Base-by-base conservation (phyloP, 495 filamentous ascomycete genomes). In the Letharia columbiana region DNA sequence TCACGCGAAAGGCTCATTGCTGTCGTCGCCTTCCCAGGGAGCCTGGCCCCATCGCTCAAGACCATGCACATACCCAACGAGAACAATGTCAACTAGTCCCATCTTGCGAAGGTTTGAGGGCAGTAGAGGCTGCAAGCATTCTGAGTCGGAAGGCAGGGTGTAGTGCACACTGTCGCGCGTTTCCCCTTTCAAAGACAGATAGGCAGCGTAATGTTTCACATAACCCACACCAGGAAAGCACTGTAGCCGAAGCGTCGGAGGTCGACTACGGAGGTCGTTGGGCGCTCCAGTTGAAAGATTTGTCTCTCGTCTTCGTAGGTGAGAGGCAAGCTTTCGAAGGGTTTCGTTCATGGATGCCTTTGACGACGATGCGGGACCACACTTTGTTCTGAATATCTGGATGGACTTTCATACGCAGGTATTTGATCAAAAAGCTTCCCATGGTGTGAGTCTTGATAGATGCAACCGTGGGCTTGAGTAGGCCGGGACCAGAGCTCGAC, bases 211-310 rank as follows among this genome's bases (percentile, higher is more conserved):
- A 39, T 71, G 69, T 57, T 67, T 39, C 11, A 71, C 61, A 33
- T 71, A 62, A 44, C 70, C 68, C 23, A 18, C 33, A 7, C 69
- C 68, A 23, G 69, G 69, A 58, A 69, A 71, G 63, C 33, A 49
- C 42, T 69, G 42, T 23, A 71, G 42, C 18, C 67, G 63, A 20
- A 71, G 68, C 20, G 58, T 66, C 7, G 61, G 31, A 13, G 28
- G 60, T 39, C 59, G 42, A 63, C 5, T 23, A 64, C 33, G 6
- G 68, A 58, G 39, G 50, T 60, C 31, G 69, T 70, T 50, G 69
- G 69, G 11, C 69, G 69, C 68, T 71, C 69, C 69, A 70, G 64
- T 71, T 70, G 64, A 71, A 71, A 18, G 63, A 68, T 37, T 71
- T 71, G 60, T 71, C 69, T 23, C 5, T 49, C 69, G 69, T 71